phyloP scores from a whole-genome alignment of 805 yeast species.

The Candida arabinofermentans region DNA sequence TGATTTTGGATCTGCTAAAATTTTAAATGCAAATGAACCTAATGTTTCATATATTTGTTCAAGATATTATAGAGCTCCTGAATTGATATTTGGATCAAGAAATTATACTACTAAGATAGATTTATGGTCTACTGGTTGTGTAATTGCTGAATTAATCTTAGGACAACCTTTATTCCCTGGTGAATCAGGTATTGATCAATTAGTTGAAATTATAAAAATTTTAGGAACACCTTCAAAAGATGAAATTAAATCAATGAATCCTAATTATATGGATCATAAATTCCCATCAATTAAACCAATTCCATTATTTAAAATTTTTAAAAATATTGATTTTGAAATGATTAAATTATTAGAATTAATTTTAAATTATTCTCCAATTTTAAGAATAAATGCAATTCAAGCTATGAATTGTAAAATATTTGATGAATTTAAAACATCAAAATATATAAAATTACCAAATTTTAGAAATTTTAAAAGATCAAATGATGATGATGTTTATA shows the following conservation, averaged over 20 bases:
- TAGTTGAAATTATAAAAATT: slow-evolving; percentile 93
- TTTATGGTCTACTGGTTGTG: slow-evolving; percentile 97
- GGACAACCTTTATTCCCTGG: slow-evolving; percentile 99
- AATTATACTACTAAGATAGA: slow-evolving; percentile 96
- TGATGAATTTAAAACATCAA: slow-evolving; percentile 42
- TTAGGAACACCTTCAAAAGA: slow-evolving; percentile 93
- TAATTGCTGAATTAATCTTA: slow-evolving; percentile 90
- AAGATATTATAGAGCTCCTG: slow-evolving; percentile 96
- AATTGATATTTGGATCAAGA: slow-evolving; percentile 93
- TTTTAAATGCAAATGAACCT: slow-evolving; percentile 83
- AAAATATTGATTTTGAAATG: slow-evolving; percentile 48
- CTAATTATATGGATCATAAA: slow-evolving; percentile 94
- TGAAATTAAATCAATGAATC: slow-evolving; percentile 91
- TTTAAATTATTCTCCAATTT: slow-evolving; percentile 65
- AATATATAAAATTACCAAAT: slow-evolving; percentile 26
- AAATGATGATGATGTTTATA: slow-evolving; percentile 27
- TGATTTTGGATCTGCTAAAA: slow-evolving; percentile 95
- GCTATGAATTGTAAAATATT: slow-evolving; percentile 52
- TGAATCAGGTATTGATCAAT: slow-evolving; percentile 94
- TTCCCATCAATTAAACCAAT: slow-evolving; percentile 84
- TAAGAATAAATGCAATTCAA: slow-evolving; percentile 56
- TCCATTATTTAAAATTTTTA: slow-evolving; percentile 64
- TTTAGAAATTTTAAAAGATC: slow-evolving; percentile 40
- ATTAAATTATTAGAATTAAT: slow-evolving; percentile 53
- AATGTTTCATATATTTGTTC: slow-evolving; percentile 96